Base-by-base conservation (phyloP, 176 grass and related monocot genomes). In the Paspalum notatum region DNA sequence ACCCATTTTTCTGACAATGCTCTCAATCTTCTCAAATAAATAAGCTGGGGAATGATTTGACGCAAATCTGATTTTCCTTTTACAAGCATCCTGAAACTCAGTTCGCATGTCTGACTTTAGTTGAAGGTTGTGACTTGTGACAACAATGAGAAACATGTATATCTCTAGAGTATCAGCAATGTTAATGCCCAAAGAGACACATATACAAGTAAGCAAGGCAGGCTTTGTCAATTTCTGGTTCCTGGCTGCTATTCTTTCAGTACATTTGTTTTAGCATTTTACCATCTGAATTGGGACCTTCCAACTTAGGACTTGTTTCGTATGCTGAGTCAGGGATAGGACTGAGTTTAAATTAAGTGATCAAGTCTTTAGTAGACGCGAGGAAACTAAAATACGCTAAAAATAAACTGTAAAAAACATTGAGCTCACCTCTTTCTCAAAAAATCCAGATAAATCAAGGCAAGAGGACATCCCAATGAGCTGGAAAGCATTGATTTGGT, bases 391-490 rank as follows among this genome's bases (percentile, higher is more conserved):
- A 79, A 44, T 59, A 17, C n/a, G 1, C 15, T 69, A 63, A 51
- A 65, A 12, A 68, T 58, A 42, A 63, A 42, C 52, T 52, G 25
- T 68, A 86, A 72, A 15, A 74, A 79, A 81, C 0, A 64, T 67
- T n/a, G n/a, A n/a, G n/a, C n/a, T 48, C 69, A 99, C 96, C 85
- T 99, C 96, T 84, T 95, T 84, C 82, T 99, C 92, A 22, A 99
- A 99, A 77, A 99, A 95, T 14, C 96, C 96, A 9, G 96, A 99
- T 86, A 99, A 85, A 88, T 95, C 96, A 63, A 99, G 93, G 56
- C 87, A 99, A 7, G 96, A 93, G 14, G 90, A 99, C 96, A 99
- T 99, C 65, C 92, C 93, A 26, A 99, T 99, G 62, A 99, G 88
- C 83, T 99, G 81, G 76, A 99, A 99, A 59, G 96, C 96, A 83